Evolutionary conservation across 805 yeast species (phyloP).

Genomic region (Barnettozyma californica): DNA sequence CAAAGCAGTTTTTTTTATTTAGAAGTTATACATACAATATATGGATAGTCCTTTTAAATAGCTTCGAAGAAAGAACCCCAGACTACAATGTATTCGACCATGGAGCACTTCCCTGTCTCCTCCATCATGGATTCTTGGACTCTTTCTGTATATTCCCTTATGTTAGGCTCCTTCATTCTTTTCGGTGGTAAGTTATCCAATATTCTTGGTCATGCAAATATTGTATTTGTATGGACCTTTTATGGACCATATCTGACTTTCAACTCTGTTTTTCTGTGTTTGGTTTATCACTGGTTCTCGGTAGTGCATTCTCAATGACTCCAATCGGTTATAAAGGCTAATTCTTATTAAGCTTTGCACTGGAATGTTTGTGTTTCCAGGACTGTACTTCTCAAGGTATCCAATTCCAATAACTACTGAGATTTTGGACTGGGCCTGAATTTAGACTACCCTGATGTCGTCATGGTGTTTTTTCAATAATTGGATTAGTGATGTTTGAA

Average conservation of each 20-base stretch:
- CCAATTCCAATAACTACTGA: constrained; percentile 26
- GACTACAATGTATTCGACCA: constrained; percentile 2
- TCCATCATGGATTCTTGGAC: constrained; percentile 32
- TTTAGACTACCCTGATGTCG: constrained; percentile 34
- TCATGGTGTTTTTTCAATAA: constrained; percentile 30
- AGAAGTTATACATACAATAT: no score
- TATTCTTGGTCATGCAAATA: constrained; percentile 35
- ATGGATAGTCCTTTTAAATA: no score
- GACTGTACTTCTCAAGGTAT: constrained; percentile 27
- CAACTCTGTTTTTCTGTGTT: constrained; percentile 27
- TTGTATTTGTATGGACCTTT: constrained; percentile 26
- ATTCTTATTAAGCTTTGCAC: constrained; percentile 35
- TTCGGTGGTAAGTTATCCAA: constrained; percentile 39
- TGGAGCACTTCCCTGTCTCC: constrained; percentile 1
- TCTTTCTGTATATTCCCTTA: constrained; percentile 38
- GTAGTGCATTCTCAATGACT: constrained; percentile 39
- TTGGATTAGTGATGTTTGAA: constrained; percentile 29
- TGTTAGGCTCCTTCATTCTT: constrained; percentile 40
- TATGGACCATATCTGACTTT: constrained; percentile 24
- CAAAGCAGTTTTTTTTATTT: no score
- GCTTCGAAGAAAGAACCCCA: no score
- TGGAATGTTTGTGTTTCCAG: constrained; percentile 16
- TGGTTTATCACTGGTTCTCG: constrained; percentile 37
- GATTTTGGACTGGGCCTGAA: constrained; percentile 18
- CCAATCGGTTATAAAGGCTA: constrained; percentile 35